Evolutionary conservation across 140 eudicot species (phyloP).

Genomic region (Oenanthe javanica): DNA sequence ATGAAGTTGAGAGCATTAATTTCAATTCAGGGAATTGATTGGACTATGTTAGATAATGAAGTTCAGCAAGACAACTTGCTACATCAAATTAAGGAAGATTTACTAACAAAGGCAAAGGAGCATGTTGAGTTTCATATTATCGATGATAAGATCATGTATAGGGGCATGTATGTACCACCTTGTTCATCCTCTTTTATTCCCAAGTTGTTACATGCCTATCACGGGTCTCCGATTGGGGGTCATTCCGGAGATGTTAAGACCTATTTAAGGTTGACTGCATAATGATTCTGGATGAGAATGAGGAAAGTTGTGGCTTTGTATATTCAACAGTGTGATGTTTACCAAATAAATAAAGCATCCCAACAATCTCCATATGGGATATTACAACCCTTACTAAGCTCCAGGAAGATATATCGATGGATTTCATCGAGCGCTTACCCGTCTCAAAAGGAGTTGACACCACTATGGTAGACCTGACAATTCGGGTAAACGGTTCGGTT

Average conservation of each 20-base stretch:
- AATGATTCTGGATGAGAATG: not conserved
- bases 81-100: too few relatives aligned
- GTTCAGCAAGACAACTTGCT: too few relatives aligned
- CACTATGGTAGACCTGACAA: not conserved
- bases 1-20: too few relatives aligned
- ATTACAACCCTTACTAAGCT: not conserved
- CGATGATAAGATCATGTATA: not conserved
- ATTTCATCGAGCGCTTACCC: constrained; percentile 10
- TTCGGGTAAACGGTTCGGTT: too few relatives aligned
- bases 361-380: not conserved
- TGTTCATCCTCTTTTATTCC: not conserved
- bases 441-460: not conserved
- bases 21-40: too few relatives aligned
- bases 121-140: too few relatives aligned
- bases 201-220: not conserved
- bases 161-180: not conserved
- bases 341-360: not conserved
- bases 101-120: too few relatives aligned
- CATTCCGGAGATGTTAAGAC: constrained; percentile 1
- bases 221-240: not conserved
- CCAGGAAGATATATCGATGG: not conserved
- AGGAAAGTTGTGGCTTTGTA: not conserved
- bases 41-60: too few relatives aligned
- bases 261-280: not conserved
- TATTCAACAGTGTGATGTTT: not conserved